Conservation (phyloP, 176 grass and related monocot species). For the Miscanthus lutarioriparius region DNA sequence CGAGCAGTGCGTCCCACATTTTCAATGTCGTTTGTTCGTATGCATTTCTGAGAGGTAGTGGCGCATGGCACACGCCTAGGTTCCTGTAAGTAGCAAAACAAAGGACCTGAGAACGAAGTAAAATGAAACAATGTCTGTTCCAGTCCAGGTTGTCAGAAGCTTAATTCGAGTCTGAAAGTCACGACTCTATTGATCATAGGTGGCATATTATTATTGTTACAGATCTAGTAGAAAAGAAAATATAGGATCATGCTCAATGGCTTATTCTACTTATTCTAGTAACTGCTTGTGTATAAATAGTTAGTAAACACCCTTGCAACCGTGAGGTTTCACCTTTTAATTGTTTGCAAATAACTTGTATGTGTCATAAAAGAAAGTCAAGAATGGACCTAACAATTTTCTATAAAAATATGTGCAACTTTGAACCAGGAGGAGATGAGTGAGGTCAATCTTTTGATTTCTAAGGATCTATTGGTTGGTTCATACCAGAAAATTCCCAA, state of each 20-base stretch:
- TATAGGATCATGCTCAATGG: conserved; percentile 2
- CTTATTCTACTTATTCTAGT: background rate
- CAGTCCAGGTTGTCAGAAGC: background rate
- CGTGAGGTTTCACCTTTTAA: background rate
- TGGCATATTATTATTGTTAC: background rate
- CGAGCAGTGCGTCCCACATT: conserved; percentile 84
- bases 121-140: background rate
- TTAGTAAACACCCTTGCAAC: background rate
- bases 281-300: background rate
- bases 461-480: background rate
- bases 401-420: background rate
- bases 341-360: background rate
- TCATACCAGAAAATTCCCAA: background rate
- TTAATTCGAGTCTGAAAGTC: background rate
- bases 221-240: background rate
- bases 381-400: background rate
- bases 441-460: background rate
- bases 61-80: conserved; percentile 82
- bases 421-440: background rate
- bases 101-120: conserved; percentile 12
- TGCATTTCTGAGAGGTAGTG: conserved; percentile 91
- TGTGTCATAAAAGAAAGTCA: background rate
- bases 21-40: conserved; percentile 95
- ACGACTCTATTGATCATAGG: background rate
- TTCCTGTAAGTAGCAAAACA: conserved; percentile 51